Evolutionary conservation across 768 basidiomycete genomes (phyloP).

Genomic region (Omphalotus guepiniiformis): DNA sequence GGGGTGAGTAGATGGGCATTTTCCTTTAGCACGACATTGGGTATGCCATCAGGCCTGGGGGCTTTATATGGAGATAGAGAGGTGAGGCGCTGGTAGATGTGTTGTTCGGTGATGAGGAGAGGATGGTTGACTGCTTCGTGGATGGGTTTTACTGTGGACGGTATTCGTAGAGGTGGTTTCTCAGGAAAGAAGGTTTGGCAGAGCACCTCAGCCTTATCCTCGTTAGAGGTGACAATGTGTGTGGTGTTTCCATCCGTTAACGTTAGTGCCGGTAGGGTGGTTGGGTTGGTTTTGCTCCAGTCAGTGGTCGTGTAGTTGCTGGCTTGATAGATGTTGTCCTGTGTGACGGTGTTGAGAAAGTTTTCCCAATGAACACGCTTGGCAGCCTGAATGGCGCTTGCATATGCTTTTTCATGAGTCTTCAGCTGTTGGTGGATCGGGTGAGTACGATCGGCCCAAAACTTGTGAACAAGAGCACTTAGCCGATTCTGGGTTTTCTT

Average conservation of each 20-base stretch:
- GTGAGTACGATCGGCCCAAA: background rate
- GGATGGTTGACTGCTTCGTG: slow-evolving; percentile 10
- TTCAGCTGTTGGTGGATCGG: background rate
- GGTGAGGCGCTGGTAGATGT: no score
- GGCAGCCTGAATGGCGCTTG: background rate
- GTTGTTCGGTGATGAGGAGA: no score
- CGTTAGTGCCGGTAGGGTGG: no score
- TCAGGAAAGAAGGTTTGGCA: no score
- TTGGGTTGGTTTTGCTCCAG: no score
- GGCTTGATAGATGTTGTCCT: slow-evolving; percentile 14
- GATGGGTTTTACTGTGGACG: slow-evolving; percentile 21
- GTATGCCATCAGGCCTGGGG: no score
- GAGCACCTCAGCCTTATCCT: no score
- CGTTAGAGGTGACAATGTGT: no score
- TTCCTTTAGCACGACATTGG: no score
- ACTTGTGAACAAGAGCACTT: background rate
- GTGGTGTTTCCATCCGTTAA: background rate
- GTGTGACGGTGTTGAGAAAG: slow-evolving; percentile 15
- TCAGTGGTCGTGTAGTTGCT: slow-evolving; percentile 5
- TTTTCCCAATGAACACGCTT: slow-evolving; percentile 22
- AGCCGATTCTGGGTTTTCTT: background rate
- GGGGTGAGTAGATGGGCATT: no score
- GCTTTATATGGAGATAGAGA: no score
- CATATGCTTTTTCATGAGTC: background rate
- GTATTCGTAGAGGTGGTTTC: no score